These are phyloP conservation scores for Dryas drummondii DNA, from an alignment of 306 rosid genomes.

Conservation along the genomic window DNA sequence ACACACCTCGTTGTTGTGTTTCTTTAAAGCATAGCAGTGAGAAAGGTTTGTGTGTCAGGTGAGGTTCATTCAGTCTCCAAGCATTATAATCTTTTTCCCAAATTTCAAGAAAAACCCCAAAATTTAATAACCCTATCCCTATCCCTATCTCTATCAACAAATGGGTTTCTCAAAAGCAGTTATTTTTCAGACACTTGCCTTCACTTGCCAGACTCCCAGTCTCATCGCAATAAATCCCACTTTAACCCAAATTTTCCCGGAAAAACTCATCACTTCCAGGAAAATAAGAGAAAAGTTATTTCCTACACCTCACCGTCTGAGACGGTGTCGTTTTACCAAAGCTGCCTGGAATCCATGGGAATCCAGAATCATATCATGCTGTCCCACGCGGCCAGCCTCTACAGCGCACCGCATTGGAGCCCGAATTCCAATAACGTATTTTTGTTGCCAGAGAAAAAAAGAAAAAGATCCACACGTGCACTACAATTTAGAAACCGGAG, in stretches of 20 bases:
- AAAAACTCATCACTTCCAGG: neutral
- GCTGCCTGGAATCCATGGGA: neutral
- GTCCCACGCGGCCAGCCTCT: constrained; percentile 19
- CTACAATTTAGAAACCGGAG: constrained; percentile 16
- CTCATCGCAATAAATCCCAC: neutral
- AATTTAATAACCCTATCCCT: neutral
- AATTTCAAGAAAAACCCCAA: constrained; percentile 38
- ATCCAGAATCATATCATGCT: constrained; percentile 8
- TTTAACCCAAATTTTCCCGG: neutral
- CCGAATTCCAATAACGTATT: constrained; percentile 18
- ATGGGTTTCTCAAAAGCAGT: constrained; percentile 20
- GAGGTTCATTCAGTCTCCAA: neutral
- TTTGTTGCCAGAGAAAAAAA: neutral
- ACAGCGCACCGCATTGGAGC: constrained; percentile 31
- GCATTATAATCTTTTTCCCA: constrained; percentile 12
- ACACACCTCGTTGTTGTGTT: constrained; percentile 36
- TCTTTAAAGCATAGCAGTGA: constrained; percentile 29
- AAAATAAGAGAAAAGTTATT: neutral
- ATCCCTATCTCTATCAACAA: neutral
- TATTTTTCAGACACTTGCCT: neutral
- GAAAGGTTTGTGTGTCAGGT: constrained; percentile 38
- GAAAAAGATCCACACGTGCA: constrained; percentile 53
- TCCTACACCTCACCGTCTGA: neutral
- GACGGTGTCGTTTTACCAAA: constrained; percentile 33
- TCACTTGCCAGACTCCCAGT: neutral